Base-by-base conservation (phyloP, 345 rosid species). In the Eucalyptus victrix region DNA sequence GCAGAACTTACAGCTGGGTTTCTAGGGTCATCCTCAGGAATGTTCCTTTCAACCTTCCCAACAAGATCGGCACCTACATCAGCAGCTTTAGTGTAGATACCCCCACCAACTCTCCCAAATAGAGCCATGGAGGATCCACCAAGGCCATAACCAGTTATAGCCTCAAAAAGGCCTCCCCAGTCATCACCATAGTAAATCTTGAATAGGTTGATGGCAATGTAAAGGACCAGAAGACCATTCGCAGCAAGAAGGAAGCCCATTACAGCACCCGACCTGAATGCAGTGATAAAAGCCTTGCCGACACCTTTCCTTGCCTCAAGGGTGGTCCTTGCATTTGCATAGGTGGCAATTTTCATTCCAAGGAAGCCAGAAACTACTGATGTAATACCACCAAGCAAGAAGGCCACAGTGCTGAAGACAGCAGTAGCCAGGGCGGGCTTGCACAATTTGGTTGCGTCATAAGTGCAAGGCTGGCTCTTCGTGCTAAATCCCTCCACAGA, bases 41-140 rank as follows among this genome's bases (percentile, higher is more conserved):
- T 95, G 88, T 96, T 95, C 92, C 95, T 94, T 91, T 96, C 98
- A 60, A 96, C 95, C 92, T 96, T 96, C 86, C 98, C 98, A 19
- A 96, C 98, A 91, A 96, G 98, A 92, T 96, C 98, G 34, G 97
- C 98, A 95, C 98, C 97, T 62, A 96, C 98, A 93, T 95, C 98
- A 89, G 97, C 98, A 91, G 97, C 98, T 90, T 96, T 96, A 53
- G 97, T 96, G 92, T 96, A 96, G 88, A 96, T 96, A 47, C 98
- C 98, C 81, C 98, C 97, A 85, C 95, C 98, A 89, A 96, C 98
- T 94, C 97, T 94, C 42, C 97, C 97, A 90, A 96, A 95, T 62
- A 96, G 95, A 56, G 98, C 97, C 97, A 96, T 96, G 87, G 98
- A 96, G 87, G 98, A 96, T 89, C 98, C 98, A 49, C 98, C 98